Conservation (phyloP, 345 rosid species). For the Pseudoturritis turrita region DNA sequence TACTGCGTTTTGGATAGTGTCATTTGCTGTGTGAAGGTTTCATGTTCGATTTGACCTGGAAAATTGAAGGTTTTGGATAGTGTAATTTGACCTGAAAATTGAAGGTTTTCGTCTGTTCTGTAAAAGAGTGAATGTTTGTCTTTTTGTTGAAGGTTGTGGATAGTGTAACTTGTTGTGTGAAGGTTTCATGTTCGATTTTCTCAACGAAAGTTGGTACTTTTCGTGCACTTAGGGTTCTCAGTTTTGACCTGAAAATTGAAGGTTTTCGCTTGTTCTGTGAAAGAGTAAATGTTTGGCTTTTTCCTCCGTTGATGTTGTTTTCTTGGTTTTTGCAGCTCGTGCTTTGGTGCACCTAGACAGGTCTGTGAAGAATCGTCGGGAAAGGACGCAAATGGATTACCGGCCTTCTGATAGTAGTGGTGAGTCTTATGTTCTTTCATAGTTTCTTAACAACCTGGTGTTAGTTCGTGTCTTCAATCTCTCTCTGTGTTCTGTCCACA, state of each 20-base stretch:
- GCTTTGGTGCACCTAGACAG: constrained; percentile 5
- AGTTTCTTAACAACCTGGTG: background rate
- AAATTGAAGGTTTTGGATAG: background rate
- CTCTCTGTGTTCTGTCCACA: background rate
- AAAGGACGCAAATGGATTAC: constrained; percentile 44
- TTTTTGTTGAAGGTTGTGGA: background rate
- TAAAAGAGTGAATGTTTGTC: background rate
- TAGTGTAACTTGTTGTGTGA: background rate
- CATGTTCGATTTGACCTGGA: background rate
- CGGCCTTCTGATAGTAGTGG: constrained; percentile 72
- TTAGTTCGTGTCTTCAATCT: background rate
- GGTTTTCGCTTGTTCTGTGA: background rate
- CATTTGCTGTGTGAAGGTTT: background rate
- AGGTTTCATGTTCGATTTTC: background rate
- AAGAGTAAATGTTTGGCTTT: background rate
- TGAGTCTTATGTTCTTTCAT: constrained; percentile 30
- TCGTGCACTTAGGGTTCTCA: background rate
- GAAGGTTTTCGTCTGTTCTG: background rate
- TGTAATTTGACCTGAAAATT: background rate
- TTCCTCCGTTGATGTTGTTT: background rate
- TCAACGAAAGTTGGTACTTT: background rate
- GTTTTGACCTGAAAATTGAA: background rate
- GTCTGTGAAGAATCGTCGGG: constrained; percentile 4
- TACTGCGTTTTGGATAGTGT: background rate
- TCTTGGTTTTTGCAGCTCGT: constrained; percentile 22